Evolutionary conservation across 495 filamentous ascomycete genomes (phyloP).

Genomic region (Lophiostoma macrostomum): DNA sequence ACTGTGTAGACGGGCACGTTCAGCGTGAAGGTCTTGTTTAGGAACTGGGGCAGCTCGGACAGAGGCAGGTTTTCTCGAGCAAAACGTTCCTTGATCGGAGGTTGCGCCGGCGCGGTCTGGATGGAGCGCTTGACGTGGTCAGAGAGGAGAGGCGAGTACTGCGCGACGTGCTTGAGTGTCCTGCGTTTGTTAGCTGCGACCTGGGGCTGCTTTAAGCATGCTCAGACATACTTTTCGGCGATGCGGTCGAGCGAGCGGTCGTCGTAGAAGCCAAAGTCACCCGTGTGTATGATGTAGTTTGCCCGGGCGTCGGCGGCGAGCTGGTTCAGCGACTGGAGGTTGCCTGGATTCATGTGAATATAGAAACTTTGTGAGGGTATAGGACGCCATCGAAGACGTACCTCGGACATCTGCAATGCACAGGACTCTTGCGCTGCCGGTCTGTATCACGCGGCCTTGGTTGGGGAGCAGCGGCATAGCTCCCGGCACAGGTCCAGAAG

Average conservation of each 20-base stretch:
- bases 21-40: constrained; percentile 80
- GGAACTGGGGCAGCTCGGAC: constrained; percentile 89
- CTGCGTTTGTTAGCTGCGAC: constrained; percentile 48
- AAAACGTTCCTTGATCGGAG: constrained; percentile 78
- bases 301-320: constrained; percentile 89
- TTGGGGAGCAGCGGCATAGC: constrained; percentile 55
- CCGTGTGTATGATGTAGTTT: constrained; percentile 96
- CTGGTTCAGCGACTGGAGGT: constrained; percentile 92
- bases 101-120: constrained; percentile 58
- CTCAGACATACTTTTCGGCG: constrained; percentile 84
- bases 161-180: constrained; percentile 95
- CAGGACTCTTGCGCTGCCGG: constrained; percentile 77
- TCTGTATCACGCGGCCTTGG: constrained; percentile 76
- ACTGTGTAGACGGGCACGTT: constrained; percentile 98
- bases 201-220: background rate
- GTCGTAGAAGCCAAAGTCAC: constrained; percentile 99
- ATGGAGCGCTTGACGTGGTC: constrained; percentile 87
- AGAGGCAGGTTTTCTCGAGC: constrained; percentile 78
- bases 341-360: constrained; percentile 58
- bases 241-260: constrained; percentile 93
- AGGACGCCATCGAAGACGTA: constrained; percentile 40
- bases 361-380: background rate
- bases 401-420: constrained; percentile 98
- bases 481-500: constrained; percentile 44
- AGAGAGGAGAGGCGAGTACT: constrained; percentile 92